Percentiles rank a stretch among this genome's conserved stretches.
Evolutionary conservation across 2,329 filamentous ascomycete species (phyloP).

Genomic region (Stenocarpella maydis): DNA sequence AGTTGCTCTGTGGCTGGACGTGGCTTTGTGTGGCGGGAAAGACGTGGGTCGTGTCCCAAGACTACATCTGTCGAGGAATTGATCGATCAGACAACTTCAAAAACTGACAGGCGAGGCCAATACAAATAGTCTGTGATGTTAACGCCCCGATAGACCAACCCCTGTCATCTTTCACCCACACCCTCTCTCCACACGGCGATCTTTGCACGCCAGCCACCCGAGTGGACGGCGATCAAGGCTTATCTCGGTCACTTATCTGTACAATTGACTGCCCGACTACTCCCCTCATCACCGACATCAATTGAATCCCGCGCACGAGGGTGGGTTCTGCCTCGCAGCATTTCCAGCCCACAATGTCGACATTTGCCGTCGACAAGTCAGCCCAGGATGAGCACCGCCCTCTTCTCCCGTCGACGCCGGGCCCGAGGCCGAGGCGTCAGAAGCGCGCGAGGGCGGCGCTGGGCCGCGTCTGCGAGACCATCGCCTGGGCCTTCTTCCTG

Average conservation of each 20-base stretch:
- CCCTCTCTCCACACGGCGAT: slow-evolving; percentile 5
- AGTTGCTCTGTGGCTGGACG: too few species aligned
- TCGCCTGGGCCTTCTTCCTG: slow-evolving; percentile 31
- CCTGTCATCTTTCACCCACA: neutral
- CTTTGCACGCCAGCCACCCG: neutral
- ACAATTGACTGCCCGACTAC: neutral
- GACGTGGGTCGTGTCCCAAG: neutral
- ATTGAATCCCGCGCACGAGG: neutral
- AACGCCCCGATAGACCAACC: neutral
- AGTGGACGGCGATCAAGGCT: neutral
- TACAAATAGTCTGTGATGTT: neutral
- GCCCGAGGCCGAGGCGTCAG: slow-evolving; percentile 4
- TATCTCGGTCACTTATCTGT: slow-evolving; percentile 25
- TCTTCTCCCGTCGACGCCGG: slow-evolving; percentile 4
- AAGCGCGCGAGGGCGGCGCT: slow-evolving; percentile 26
- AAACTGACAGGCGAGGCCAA: neutral
- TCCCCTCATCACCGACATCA: neutral
- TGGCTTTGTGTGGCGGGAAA: neutral
- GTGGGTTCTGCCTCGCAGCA: neutral
- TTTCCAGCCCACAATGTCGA: neutral
- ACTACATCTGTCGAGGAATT: too few species aligned
- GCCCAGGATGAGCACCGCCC: slow-evolving; percentile 27
- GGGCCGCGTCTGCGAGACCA: slow-evolving; percentile 32
- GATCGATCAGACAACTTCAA: neutral
- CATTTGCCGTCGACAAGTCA: slow-evolving; percentile 23